Conservation (phyloP, 495 filamentous ascomycete species). For the Podospora pseudopauciseta region DNA sequence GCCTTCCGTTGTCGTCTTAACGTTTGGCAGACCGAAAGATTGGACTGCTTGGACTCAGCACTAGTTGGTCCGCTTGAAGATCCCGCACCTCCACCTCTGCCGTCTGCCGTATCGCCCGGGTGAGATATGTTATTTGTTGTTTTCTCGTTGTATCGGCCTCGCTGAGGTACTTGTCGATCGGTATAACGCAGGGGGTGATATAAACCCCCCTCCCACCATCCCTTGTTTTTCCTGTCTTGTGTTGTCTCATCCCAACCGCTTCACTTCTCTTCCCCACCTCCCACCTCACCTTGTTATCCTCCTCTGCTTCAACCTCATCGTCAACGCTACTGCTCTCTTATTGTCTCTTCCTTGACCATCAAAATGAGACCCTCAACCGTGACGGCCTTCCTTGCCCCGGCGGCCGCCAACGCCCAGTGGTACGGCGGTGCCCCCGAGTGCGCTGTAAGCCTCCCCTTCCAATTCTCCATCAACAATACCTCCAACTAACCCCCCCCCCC, state of each 20-base stretch:
- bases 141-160: not conserved
- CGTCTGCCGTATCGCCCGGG: not conserved
- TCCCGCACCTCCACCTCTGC: not conserved
- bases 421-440: constrained; percentile 43
- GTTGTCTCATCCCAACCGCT: not conserved
- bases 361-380: constrained; percentile 21
- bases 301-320: not conserved
- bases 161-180: not conserved
- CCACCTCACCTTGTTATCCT: not conserved
- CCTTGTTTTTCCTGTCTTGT: not conserved
- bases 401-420: constrained; percentile 32
- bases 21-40: not conserved
- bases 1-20: not conserved
- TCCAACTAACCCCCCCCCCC: not conserved
- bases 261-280: not conserved
- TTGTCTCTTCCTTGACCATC: not conserved
- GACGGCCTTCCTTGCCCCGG: constrained; percentile 20
- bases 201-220: not conserved
- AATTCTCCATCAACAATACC: not conserved
- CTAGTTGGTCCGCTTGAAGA: not conserved
- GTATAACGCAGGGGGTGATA: not conserved
- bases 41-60: not conserved
- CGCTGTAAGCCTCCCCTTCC: not conserved
- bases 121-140: not conserved
- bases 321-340: not conserved